Evolutionary conservation across 2,329 filamentous ascomycete genomes (phyloP).

Genomic region (Orbilia javanica): DNA sequence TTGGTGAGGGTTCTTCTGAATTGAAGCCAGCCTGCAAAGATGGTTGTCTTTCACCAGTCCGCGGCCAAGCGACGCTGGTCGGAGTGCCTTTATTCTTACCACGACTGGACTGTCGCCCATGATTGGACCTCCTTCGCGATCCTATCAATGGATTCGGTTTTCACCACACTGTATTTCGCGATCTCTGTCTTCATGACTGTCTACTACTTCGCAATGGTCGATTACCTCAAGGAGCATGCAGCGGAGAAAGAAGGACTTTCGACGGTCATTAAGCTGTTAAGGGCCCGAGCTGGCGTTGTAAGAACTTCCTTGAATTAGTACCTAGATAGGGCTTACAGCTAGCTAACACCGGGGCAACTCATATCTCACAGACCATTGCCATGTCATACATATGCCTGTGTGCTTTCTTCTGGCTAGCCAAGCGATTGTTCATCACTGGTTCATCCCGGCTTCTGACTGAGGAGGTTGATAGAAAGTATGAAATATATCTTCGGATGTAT

Average conservation of each 20-base stretch:
- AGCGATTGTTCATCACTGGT: background rate
- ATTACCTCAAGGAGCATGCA: slow-evolving; percentile 4
- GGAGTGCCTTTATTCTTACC: slow-evolving; percentile 6
- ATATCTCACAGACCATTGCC: background rate
- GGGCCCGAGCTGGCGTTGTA: slow-evolving; percentile 21
- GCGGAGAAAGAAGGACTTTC: background rate
- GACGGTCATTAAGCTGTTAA: background rate
- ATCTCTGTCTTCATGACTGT: slow-evolving; percentile 26
- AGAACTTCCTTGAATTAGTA: background rate
- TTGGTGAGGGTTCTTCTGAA: background rate
- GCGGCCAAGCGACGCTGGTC: background rate
- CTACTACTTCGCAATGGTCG: slow-evolving; percentile 15
- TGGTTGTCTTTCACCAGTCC: slow-evolving; percentile 10
- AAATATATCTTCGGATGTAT: slow-evolving; percentile 23
- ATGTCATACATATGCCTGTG: slow-evolving; percentile 28
- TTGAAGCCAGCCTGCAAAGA: background rate
- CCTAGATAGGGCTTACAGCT: background rate
- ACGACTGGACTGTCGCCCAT: slow-evolving; percentile 1
- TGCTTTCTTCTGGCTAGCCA: slow-evolving; percentile 24
- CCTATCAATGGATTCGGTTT: slow-evolving; percentile 1
- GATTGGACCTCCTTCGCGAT: slow-evolving; percentile 4
- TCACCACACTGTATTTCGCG: slow-evolving; percentile 27
- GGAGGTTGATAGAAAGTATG: slow-evolving; percentile 16
- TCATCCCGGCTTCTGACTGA: background rate
- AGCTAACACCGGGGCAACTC: background rate